Evolutionary conservation across 2,329 filamentous ascomycete genomes (phyloP), one percentile per base, ranked within the genome.

Genomic region (Colletotrichum ledebouriae): DNA sequence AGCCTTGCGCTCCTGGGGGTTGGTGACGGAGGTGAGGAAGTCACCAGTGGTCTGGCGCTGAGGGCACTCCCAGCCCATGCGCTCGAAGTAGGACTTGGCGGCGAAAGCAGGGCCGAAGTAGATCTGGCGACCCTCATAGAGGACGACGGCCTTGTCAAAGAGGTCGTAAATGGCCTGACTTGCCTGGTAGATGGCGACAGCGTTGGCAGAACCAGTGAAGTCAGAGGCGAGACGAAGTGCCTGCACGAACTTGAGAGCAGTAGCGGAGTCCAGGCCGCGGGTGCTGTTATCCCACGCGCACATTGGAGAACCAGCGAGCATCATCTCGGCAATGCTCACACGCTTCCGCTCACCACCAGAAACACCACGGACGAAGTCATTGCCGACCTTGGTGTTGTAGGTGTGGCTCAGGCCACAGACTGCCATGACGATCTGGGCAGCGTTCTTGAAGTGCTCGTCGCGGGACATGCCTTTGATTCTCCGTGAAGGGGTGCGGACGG

Each of bases 251-350:
- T 93, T 90, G 44, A 93, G 78, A 0, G 92, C 92, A 0, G 90
- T 94, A 7, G 89, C 89, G 0, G 90, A 89, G 76, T 94, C 92
- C 1, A 95, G 83, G 11, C 92, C 92, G 59, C 87, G 84, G 0
- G 92, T 94, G 25, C 83, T 83, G 71, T 93, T 93, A 69, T 92
- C 93, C 92, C 93, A 96, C 0, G 79, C 80, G 6, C 74, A 76
- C 46, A 89, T 77, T 0, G 85, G 85, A 0, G 87, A 86, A 39
- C 84, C 82, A 15, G 90, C 90, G 11, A 94, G 82, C 68, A 91
- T 86, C 72, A 92, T 93, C 78, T 96, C 93, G 1, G 91, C 92
- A 70, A 96, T 94, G 50, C 89, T 92, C 5, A 97, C 93, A 76
- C 94, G 89, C 81, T 96, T 94, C 63, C 90, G 84, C 76, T 93